Evolutionary conservation across 1,284 basidiomycete species (phyloP), one percentile per base, ranked within the genome.

Genomic region (Hemileia vastatrix): DNA sequence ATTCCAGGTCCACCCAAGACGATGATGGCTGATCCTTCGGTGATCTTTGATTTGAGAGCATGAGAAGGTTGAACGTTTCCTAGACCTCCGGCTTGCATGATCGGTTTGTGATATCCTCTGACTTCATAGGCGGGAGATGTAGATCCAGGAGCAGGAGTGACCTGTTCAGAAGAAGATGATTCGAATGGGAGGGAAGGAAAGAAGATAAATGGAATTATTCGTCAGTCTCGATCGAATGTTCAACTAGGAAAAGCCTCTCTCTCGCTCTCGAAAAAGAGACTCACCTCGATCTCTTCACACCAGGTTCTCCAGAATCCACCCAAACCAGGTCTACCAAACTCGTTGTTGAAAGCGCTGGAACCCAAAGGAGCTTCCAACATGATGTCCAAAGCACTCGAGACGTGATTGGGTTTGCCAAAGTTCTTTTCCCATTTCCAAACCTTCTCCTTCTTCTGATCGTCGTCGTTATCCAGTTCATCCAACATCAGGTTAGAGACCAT

Each of bases 61-160:
- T 87, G 91, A 64, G 82, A 77, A 1, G 86, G 84, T 23, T 89
- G 84, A 43, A 97, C 93, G 72, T 89, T 96, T 5, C 94, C 94
- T 64, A 94, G 84, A 49, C 94, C 94, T 55, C 94, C 94, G 15
- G 95, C 94, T 67, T 97, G 87, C 95, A 98, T 98, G 80, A 98
- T 96, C 15, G 94, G 94, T 77, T 98, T 98, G 79, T 98, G 94
- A 79, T 96, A 98, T 0, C 94, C 94, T 63, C 92, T 81, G 18
- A 92, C 81, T 73, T 91, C 86, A 64, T 75, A 62, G 63, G 23
- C 36, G 72, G 74, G 52, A 70, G 67, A 0, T 78, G 79, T 53
- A 57, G 45, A 47, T 57, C 66, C 24, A 64, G 47, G 60, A 79
- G 77, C 43, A 77, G 74, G 8, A 70, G 59, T 9, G 78, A 76